A percentile compares a stretch with the other conserved stretches of the same genome.
phyloP scores from a whole-genome alignment of 352 stramenopile genomes.

The Phytophthora capsici region DNA sequence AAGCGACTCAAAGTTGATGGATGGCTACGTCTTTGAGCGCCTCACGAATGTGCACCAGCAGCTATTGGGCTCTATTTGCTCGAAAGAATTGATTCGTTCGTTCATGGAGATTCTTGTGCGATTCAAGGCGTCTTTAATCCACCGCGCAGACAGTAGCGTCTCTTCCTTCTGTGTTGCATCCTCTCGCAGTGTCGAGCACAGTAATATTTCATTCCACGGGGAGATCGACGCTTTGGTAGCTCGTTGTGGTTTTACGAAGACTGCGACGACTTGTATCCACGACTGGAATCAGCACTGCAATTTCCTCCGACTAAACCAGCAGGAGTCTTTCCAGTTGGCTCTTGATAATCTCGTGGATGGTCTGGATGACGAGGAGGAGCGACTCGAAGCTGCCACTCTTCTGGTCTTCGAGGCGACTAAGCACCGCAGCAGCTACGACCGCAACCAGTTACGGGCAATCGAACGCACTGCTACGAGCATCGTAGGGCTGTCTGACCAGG shows the following conservation, averaged over 20 bases:
- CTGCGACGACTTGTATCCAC: conserved; percentile 18
- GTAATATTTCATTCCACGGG: conserved; percentile 19
- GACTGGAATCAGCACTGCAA: conserved; percentile 28
- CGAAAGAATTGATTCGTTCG: conserved; percentile 17
- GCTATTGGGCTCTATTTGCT: conserved; percentile 20
- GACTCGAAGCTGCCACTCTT: conserved; percentile 27
- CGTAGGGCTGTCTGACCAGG: conserved; percentile 4
- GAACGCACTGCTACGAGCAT: conserved; percentile 16
- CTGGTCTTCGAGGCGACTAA: conserved; percentile 38
- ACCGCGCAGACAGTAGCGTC: conserved; percentile 11
- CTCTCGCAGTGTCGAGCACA: conserved; percentile 26
- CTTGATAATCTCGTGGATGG: conserved; percentile 17
- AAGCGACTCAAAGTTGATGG: conserved; percentile 13
- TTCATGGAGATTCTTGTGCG: conserved; percentile 21
- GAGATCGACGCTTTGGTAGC: conserved; percentile 33
- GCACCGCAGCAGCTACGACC: conserved; percentile 35
- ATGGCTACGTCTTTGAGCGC: conserved; percentile 24
- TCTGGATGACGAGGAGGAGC: conserved; percentile 18
- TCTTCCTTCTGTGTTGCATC: conserved; percentile 24
- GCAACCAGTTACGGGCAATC: conserved; percentile 24
- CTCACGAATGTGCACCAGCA: conserved; percentile 24
- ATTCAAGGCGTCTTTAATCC: conserved; percentile 23
- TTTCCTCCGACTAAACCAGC: conserved; percentile 23
- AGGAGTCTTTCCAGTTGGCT: conserved; percentile 23
- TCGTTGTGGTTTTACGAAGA: conserved; percentile 23